A percentile compares a stretch with the other conserved stretches of the same genome.
Conservation (phyloP, 768 basidiomycete species). For the Boletus tomentosulus region DNA sequence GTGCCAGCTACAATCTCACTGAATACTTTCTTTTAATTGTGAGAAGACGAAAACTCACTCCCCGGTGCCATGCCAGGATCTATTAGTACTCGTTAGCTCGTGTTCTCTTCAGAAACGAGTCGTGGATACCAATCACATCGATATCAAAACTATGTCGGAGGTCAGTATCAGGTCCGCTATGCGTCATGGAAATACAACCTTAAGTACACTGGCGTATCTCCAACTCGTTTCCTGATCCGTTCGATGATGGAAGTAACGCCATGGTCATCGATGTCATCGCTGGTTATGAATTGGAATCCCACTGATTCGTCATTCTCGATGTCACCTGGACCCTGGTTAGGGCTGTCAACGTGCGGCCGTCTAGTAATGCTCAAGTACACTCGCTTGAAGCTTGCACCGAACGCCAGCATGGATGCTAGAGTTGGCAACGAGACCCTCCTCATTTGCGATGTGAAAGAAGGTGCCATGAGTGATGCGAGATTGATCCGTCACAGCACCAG, state of each 20-base stretch:
- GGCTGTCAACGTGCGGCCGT: not conserved
- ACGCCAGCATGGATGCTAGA: constrained; percentile 83
- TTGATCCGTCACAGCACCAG: constrained; percentile 33
- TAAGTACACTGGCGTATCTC: constrained; percentile 72
- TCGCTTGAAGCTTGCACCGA: constrained; percentile 52
- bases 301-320: constrained; percentile 64
- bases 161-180: not conserved
- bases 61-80: constrained; percentile 47
- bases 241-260: constrained; percentile 67
- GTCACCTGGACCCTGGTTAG: constrained; percentile 18
- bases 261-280: constrained; percentile 79
- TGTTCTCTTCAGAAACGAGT: not conserved
- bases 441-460: constrained; percentile 70
- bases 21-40: too few species aligned
- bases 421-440: constrained; percentile 58
- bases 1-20: too few species aligned
- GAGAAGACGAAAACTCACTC: too few species aligned
- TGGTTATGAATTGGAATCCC: constrained; percentile 43
- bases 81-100: too few species aligned
- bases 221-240: constrained; percentile 68
- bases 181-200: constrained; percentile 33
- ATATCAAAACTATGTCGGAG: constrained; percentile 58
- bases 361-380: constrained; percentile 9
- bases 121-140: constrained; percentile 58
- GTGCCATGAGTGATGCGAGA: constrained; percentile 69